A percentile compares a stretch with the other conserved stretches of the same genome.
These are phyloP conservation scores for Thuidium tamariscinum DNA, from an alignment of 225 moss, liverwort and hornwort genomes.

Conservation along the genomic window DNA sequence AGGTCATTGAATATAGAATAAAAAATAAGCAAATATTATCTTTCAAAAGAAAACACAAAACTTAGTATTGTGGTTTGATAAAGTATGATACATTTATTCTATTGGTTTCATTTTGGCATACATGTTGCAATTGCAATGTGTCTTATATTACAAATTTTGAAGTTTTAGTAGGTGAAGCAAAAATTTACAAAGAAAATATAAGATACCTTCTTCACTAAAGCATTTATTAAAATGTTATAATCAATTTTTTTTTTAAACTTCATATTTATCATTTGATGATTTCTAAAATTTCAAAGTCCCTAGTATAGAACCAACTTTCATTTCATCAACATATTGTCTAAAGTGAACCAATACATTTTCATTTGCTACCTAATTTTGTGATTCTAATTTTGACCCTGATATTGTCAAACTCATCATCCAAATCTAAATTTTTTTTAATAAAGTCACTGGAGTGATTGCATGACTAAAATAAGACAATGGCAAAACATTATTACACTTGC, in stretches of 20 bases:
- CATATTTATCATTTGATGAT: not conserved
- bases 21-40: not conserved
- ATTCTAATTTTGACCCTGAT: too few species aligned
- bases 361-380: too few species aligned
- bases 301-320: not conserved
- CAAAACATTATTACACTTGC: too few species aligned
- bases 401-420: too few species aligned
- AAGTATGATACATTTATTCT: not conserved
- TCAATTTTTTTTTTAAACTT: not conserved
- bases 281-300: not conserved
- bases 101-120: not conserved
- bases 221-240: not conserved
- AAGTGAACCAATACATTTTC: too few species aligned
- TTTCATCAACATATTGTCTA: not conserved
- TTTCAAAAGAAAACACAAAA: not conserved
- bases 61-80: too few species aligned
- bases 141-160: not conserved
- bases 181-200: not conserved
- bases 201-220: too few species aligned
- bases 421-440: too few species aligned
- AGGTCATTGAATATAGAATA: not conserved
- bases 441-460: too few species aligned
- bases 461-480: too few species aligned
- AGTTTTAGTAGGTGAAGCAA: not conserved
- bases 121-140: rapidly evolving